Conservation (phyloP, 257 asterid species). For the Solanum etuberosum region DNA sequence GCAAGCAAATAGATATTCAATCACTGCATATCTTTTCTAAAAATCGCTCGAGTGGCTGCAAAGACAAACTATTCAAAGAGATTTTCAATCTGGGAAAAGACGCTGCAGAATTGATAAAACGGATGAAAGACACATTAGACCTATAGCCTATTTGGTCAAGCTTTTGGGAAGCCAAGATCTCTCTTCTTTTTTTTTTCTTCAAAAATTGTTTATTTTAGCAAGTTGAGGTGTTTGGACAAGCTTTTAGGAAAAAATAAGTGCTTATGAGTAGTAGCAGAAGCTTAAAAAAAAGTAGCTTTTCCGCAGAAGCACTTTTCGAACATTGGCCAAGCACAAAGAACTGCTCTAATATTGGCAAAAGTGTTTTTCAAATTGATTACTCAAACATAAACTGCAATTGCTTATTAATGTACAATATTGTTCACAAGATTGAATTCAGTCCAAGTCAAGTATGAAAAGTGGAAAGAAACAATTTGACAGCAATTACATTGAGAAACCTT, state of each 20-base stretch:
- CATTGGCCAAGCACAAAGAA: neutral
- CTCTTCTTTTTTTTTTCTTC: neutral
- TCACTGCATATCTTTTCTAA: neutral
- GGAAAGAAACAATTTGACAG: neutral
- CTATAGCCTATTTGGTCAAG: neutral
- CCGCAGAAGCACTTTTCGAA: neutral
- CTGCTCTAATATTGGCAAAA: neutral
- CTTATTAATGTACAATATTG: neutral
- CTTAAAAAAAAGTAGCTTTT: neutral
- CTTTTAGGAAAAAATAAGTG: neutral
- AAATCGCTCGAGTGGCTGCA: neutral
- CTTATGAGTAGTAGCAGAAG: neutral
- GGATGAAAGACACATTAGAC: neutral
- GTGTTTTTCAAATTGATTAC: neutral
- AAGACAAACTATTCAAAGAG: neutral
- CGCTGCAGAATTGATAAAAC: neutral
- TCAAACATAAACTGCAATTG: neutral
- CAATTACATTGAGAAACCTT: neutral
- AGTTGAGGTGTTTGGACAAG: neutral
- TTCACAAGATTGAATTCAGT: neutral
- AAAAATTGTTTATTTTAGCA: neutral
- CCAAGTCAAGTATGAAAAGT: neutral
- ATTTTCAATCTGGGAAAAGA: neutral
- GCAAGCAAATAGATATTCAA: neutral
- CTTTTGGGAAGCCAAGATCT: neutral